phyloP scores from a whole-genome alignment of 176 grass and related monocot genomes.

The Aegilops speltoides region DNA sequence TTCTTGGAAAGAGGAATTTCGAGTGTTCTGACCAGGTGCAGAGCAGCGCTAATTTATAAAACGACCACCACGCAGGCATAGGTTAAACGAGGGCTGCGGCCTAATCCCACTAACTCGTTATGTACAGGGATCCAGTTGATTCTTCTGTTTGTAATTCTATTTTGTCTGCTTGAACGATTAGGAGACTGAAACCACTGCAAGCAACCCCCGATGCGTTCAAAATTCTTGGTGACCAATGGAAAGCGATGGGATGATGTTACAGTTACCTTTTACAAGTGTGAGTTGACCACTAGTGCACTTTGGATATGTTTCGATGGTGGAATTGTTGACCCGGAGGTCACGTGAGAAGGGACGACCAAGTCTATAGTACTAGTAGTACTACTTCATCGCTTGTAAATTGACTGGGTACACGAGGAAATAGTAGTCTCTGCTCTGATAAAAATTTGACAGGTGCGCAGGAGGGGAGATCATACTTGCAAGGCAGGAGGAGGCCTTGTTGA shows the following conservation, averaged over 20 bases:
- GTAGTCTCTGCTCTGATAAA: neutral
- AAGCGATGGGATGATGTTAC: neutral
- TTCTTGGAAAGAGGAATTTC: neutral
- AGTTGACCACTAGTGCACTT: neutral
- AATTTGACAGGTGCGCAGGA: neutral
- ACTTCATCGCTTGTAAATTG: neutral
- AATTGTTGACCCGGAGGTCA: neutral
- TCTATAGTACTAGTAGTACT: neutral
- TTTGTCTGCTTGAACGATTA: neutral
- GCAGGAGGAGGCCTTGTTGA: neutral
- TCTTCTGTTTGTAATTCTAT: neutral
- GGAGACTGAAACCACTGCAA: neutral
- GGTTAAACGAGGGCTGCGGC: neutral
- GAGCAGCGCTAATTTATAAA: neutral
- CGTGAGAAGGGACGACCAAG: neutral
- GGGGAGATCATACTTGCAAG: neutral
- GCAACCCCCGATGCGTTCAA: neutral
- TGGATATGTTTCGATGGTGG: neutral
- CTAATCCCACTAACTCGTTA: conserved; percentile 7
- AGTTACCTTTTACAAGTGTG: neutral
- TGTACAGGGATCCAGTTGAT: neutral
- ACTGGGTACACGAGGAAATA: neutral
- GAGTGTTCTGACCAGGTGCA: conserved; percentile 6
- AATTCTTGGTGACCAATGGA: neutral
- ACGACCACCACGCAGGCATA: neutral